Percentiles rank a stretch among this genome's conserved stretches.
These are phyloP conservation scores for Yarrowia sp. DNA, from an alignment of 805 yeast species.

Conservation along the genomic window DNA sequence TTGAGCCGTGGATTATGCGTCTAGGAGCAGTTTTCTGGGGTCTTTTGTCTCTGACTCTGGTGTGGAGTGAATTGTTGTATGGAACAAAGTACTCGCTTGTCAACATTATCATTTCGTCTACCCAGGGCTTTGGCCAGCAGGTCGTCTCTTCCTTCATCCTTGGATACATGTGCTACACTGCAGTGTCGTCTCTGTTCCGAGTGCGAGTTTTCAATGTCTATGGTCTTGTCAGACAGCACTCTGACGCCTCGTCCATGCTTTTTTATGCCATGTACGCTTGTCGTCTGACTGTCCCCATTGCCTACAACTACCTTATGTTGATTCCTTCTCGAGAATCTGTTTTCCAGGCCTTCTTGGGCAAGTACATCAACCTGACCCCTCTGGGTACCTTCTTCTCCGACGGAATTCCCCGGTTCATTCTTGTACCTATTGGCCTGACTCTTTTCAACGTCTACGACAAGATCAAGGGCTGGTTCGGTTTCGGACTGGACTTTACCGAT, in stretches of 20 bases:
- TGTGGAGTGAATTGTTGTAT: constrained; percentile 74
- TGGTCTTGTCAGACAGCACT: constrained; percentile 64
- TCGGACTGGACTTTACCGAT: constrained; percentile 40
- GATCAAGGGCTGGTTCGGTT: constrained; percentile 45
- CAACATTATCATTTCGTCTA: constrained; percentile 44
- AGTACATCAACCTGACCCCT: constrained; percentile 70
- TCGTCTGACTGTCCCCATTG: constrained; percentile 75
- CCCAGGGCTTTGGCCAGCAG: constrained; percentile 44
- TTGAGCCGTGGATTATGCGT: constrained; percentile 49
- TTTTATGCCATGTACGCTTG: constrained; percentile 79
- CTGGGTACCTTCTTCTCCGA: constrained; percentile 68
- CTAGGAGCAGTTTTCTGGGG: constrained; percentile 45
- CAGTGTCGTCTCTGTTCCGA: constrained; percentile 62
- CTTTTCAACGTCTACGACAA: constrained; percentile 64
- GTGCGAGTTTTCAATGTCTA: constrained; percentile 71
- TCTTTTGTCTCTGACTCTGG: constrained; percentile 49
- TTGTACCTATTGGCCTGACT: constrained; percentile 67
- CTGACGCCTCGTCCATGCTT: constrained; percentile 70
- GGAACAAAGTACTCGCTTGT: constrained; percentile 63
- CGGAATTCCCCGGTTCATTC: constrained; percentile 68
- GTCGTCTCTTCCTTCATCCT: constrained; percentile 46
- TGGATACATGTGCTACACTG: constrained; percentile 64
- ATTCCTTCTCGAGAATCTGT: constrained; percentile 50
- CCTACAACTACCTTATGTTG: constrained; percentile 72
- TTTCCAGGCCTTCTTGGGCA: constrained; percentile 72